A percentile compares a stretch with the other conserved stretches of the same genome.
Conservation (phyloP, 116 monocot genomes). For the Phalaenopsis hybrid region DNA sequence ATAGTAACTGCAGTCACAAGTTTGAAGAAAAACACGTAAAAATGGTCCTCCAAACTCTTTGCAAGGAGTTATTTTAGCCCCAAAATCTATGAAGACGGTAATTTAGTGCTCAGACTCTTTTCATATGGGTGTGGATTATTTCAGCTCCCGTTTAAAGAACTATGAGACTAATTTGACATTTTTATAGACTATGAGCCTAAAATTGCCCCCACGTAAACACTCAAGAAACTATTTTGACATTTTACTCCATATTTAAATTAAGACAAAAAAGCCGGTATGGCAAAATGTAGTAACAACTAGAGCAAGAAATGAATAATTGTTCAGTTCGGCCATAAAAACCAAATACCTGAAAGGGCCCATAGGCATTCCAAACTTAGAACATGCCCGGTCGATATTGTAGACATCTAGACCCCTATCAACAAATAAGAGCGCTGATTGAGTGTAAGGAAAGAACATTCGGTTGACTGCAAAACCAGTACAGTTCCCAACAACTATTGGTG, state of each 20-base stretch:
- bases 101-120: no score
- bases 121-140: no score
- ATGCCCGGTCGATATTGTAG: slow-evolving; percentile 45
- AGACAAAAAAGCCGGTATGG: no score
- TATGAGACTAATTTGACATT: no score
- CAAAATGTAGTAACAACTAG: background rate
- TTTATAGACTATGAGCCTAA: no score
- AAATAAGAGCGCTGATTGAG: slow-evolving; percentile 43
- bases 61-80: no score
- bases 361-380: slow-evolving; percentile 66
- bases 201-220: no score
- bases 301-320: background rate
- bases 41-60: background rate
- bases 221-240: no score
- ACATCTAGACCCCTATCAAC: slow-evolving; percentile 49
- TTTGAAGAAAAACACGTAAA: background rate
- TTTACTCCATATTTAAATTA: no score
- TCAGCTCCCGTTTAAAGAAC: no score
- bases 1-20: background rate
- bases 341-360: slow-evolving; percentile 67
- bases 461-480: slow-evolving; percentile 63
- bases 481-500: slow-evolving; percentile 52
- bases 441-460: slow-evolving; percentile 62
- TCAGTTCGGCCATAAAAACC: background rate
- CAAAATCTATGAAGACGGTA: no score